Base-by-base conservation (phyloP, 2,329 filamentous ascomycete genomes). In the Botryosphaeria agaves region DNA sequence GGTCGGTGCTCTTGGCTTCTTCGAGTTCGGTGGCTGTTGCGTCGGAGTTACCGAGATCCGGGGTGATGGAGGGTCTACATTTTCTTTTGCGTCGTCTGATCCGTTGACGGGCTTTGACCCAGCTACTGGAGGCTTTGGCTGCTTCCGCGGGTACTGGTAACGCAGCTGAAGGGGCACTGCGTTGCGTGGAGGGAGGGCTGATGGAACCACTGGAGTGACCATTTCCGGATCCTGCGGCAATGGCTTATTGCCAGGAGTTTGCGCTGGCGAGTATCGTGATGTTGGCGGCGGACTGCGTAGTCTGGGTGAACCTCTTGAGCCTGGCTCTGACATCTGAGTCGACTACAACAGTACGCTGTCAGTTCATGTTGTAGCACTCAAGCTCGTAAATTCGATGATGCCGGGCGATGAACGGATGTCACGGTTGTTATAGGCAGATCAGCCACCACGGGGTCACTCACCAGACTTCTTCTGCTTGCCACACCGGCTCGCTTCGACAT, bases 401-500 rank as follows among this genome's bases (percentile, higher is more conserved):
- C n/a, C n/a, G 9, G 9, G 21, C 7, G 21, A 12, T 23, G 12
- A 23, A 12, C 21, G 21, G 21, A 23, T 23, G 21, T 12, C 21
- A 23, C 21, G 21, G 21, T 11, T 23, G 21, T 12, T 12, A 23
- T 12, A 23, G 21, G 21, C 9, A 23, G 9, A 12, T 9, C 7
- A 12, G 12, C 21, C 3, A 23, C 21, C 21, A 23, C 21, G 7
- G 9, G 21, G 12, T 12, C 21, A 23, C 72, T 56, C 65, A 81
- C 78, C 62, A 72, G 71, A 47, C 72, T 79, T 47, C 74, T 74
- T 31, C 82, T 71, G 57, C 81, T 91, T 25, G 87, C 78, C 46
- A 82, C 72, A 12, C 79, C 83, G 26, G 84, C 84, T 45, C 81
- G 75, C 48, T 73, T 75, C 48, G 91, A 76, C 65, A 94, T 91